Base-by-base conservation (phyloP, 1,139 yeast genomes). In the Diutina rugosa region DNA sequence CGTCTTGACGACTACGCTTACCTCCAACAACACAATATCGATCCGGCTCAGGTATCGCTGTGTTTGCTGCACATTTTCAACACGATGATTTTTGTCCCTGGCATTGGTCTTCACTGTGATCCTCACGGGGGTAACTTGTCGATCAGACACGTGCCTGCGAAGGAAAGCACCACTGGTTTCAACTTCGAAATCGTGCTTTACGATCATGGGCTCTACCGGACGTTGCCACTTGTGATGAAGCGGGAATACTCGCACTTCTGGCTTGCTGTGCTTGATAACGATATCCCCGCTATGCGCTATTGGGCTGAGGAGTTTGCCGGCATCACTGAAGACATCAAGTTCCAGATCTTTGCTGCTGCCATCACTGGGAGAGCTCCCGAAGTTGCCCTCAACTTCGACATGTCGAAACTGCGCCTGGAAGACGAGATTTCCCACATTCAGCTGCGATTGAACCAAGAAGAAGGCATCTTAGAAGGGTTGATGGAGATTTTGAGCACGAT, bases 121-220 rank as follows among this genome's bases (percentile, higher is more conserved):
- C 99, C 99, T 0, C 99, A 93, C 68, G 97, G 96, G 14, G 99
- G 99, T 0, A 95, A 93, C 64, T 74, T 93, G 60, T 97, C 98
- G 0, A 89, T 93, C 26, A 73, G 90, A 57, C 70, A 78, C 1
- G 64, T 74, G 6, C 64, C 65, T 30, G 58, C 67, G 54, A 55
- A 60, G 6, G 55, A 59, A 10, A 61, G 65, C 1, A 61, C 60
- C 4, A 72, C 74, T 55, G 81, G 82, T 1, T 89, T 85, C 67
- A 91, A 93, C 67, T 95, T 93, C 67, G 99, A 95, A 68, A 88
- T 95, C 57, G 76, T 95, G 10, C 74, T 95, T 41, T 95, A 90
- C 66, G 99, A 95, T 68, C 99, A 95, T 69, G 99, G 99, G 0
- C 76, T 95, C 41, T 93, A 93, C 68, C 77, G 99, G 59, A 82